Base-by-base conservation (phyloP, 2,329 filamentous ascomycete species). In the Dothistroma septosporum region DNA sequence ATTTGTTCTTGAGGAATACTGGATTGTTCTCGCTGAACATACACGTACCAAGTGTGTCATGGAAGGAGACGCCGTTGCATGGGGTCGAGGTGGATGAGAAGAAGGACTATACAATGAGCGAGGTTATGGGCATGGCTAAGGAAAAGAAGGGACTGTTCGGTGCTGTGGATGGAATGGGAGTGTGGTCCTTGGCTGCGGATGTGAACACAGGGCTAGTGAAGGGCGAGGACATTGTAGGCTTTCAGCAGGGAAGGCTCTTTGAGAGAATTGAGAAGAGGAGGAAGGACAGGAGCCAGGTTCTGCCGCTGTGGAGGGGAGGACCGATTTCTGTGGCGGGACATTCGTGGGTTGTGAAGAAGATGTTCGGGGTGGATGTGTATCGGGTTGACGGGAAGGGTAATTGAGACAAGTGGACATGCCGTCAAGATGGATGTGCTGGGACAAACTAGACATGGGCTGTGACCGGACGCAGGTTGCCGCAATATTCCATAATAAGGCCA, bases 261-360 rank as follows among this genome's bases (percentile, higher is more conserved):
- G 64, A 66, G 58, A 59, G 58, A 44, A 48, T 75, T 32, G 70
- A 69, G 55, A 57, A 31, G 59, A 67, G 73, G 61, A 67, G 73
- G 59, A 71, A 65, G 64, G 64, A 64, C 16, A 63, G 71, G 56
- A 62, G 63, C 22, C 69, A 75, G 63, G 72, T 75, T 10, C 53
- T 75, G 67, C 73, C 73, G 33, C 60, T 74, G 8, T 74, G 66
- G 66, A 70, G 73, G 41, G 73, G 73, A 28, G 73, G 73, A 24
- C 73, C 73, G 58, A 69, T 75, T 37, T 63, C 55, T 57, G 69
- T 72, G 24, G 65, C 60, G 33, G 73, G 70, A 14, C 73, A 75
- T 67, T 68, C 64, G 31, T 75, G 73, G 73, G 65, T 69, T 47
- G 72, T 74, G 0, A 63, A 66, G 21, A 71, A 59, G 63, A 48